phyloP scores from a whole-genome alignment of 257 asterid genomes.

The Cruciata laevipes region DNA sequence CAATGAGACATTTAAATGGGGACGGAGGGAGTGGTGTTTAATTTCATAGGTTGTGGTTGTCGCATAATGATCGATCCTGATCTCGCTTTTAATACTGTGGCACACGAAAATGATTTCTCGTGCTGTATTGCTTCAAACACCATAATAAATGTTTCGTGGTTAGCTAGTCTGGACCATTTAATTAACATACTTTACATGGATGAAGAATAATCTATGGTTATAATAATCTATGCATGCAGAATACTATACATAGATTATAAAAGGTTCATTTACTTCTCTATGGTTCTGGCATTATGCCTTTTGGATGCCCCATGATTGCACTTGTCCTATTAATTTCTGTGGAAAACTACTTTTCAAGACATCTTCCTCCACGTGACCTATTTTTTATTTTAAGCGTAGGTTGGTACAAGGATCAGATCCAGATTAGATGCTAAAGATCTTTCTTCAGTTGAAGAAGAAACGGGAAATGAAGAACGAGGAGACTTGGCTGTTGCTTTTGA shows the following conservation, averaged over 20 bases:
- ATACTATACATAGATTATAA: neutral
- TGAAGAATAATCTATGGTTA: neutral
- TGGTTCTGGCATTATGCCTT: neutral
- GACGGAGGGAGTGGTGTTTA: no score
- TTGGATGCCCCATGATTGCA: neutral
- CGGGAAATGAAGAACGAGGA: conserved; percentile 51
- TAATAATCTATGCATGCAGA: no score
- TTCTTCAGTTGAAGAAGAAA: conserved; percentile 64
- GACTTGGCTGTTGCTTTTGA: conserved; percentile 63
- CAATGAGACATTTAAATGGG: no score
- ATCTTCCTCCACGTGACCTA: conserved; percentile 1
- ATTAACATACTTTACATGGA: neutral
- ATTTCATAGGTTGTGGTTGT: neutral
- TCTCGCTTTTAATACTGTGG: neutral
- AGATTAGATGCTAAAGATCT: conserved; percentile 59
- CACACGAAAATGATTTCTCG: neutral
- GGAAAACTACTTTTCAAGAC: neutral
- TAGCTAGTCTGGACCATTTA: neutral
- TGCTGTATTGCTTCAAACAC: neutral
- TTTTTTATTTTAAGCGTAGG: conserved; percentile 33
- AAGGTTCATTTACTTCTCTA: conserved; percentile 4
- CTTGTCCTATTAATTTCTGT: neutral
- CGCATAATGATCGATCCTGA: neutral
- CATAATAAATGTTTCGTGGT: neutral
- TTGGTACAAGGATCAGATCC: conserved; percentile 41